These are phyloP conservation scores for Delphinella strobiligena DNA, from an alignment of 2,329 filamentous ascomycete species.

Conservation along the genomic window DNA sequence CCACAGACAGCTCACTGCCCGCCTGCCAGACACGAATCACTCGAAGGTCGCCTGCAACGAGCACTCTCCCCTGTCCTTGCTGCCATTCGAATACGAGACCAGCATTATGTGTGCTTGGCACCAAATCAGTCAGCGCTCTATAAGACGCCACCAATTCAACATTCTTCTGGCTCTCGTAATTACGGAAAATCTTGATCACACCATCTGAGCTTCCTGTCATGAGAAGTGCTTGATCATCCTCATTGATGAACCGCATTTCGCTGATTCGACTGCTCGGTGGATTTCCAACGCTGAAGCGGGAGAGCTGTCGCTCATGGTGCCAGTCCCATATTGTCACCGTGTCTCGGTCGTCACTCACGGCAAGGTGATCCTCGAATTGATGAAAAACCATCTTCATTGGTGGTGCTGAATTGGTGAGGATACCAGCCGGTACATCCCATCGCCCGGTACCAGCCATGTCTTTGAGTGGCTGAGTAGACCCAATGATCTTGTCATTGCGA, in stretches of 20 bases:
- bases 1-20: constrained; percentile 79
- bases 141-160: constrained; percentile 84
- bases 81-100: constrained; percentile 98
- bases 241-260: constrained; percentile 94
- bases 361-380: constrained; percentile 92
- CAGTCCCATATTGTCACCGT: constrained; percentile 87
- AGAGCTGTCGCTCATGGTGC: constrained; percentile 62
- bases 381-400: constrained; percentile 92
- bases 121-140: constrained; percentile 83
- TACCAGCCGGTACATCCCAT: constrained; percentile 73
- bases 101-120: constrained; percentile 75
- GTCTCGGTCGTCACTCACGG: constrained; percentile 86
- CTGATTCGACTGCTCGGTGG: constrained; percentile 84
- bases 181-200: constrained; percentile 82
- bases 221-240: constrained; percentile 88
- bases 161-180: constrained; percentile 67
- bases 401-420: constrained; percentile 81
- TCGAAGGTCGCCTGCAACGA: constrained; percentile 93
- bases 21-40: constrained; percentile 96
- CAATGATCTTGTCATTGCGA: constrained; percentile 83
- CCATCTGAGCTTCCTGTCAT: constrained; percentile 95
- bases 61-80: constrained; percentile 84
- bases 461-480: constrained; percentile 88
- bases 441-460: constrained; percentile 71
- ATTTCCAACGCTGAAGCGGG: constrained; percentile 88